Evolutionary conservation across 73 alveolate species (phyloP).

Genomic region (Chromera velia): DNA sequence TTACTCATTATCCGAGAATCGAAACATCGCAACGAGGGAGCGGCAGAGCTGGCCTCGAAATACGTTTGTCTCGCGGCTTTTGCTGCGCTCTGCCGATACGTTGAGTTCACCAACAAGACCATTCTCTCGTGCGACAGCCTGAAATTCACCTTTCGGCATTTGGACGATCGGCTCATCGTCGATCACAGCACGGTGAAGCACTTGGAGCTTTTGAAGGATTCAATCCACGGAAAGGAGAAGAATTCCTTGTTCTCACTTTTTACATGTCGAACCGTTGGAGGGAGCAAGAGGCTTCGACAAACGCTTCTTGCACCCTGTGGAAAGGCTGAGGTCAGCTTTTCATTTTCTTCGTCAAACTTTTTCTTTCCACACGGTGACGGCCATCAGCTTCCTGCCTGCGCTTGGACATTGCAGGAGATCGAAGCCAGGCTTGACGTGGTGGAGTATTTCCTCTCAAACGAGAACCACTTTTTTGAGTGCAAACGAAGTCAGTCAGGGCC

Average conservation of each 20-base stretch:
- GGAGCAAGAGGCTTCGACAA: slow-evolving; percentile 14
- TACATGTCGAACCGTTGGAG: slow-evolving; percentile 15
- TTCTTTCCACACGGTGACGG: no score
- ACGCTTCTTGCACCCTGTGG: slow-evolving; percentile 8
- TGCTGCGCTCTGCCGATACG: slow-evolving; percentile 13
- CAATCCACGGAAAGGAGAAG: slow-evolving; percentile 14
- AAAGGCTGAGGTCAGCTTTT: slow-evolving; percentile 4
- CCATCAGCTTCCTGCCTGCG: no score
- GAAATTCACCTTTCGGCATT: slow-evolving; percentile 4
- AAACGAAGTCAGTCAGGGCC: no score
- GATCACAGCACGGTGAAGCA: slow-evolving; percentile 5
- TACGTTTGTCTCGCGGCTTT: slow-evolving; percentile 29
- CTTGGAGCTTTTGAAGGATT: slow-evolving; percentile 12
- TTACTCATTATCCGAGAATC: neutral
- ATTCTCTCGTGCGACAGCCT: neutral
- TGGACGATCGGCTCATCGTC: neutral
- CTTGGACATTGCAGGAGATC: no score
- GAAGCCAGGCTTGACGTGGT: no score
- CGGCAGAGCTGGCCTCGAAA: slow-evolving; percentile 5
- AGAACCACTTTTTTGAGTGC: no score
- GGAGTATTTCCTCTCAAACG: no score
- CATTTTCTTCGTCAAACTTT: no score
- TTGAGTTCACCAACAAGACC: slow-evolving; percentile 8
- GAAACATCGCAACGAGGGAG: no score
- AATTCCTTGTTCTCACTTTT: no score